These are phyloP conservation scores for Lipomyces lipofer DNA, from an alignment of 805 yeast genomes.

Conservation along the genomic window DNA sequence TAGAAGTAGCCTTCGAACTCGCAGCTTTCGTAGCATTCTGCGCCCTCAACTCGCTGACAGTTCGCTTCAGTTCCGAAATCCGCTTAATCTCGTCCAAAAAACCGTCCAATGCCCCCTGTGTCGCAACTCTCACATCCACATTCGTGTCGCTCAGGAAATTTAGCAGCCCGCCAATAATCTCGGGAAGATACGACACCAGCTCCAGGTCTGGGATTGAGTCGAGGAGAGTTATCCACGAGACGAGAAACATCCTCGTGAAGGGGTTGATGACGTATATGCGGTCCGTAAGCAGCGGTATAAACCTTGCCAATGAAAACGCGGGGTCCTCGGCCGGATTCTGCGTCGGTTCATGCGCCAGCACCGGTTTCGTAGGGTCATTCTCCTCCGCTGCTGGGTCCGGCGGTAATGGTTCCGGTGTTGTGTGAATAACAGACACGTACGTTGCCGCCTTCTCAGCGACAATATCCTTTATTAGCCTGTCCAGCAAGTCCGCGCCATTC, in stretches of 20 bases:
- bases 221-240: constrained; percentile 89
- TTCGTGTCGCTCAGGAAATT: constrained; percentile 79
- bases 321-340: constrained; percentile 48
- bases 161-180: constrained; percentile 80
- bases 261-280: constrained; percentile 92
- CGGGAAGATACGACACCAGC: constrained; percentile 80
- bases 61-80: constrained; percentile 64
- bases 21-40: constrained; percentile 10
- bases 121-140: constrained; percentile 82
- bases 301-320: constrained; percentile 82
- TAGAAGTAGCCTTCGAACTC: no score
- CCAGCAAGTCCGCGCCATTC: constrained; percentile 92
- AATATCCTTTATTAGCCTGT: constrained; percentile 86
- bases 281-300: constrained; percentile 88
- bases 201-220: constrained; percentile 93
- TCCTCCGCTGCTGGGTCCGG: constrained; percentile 27
- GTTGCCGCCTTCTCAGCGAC: constrained; percentile 92
- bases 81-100: constrained; percentile 78
- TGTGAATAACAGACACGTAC: constrained; percentile 70
- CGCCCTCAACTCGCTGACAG: constrained; percentile 9
- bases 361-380: constrained; percentile 36
- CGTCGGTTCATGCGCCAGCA: constrained; percentile 36
- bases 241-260: constrained; percentile 84
- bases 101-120: constrained; percentile 72
- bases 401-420: constrained; percentile 17